Evolutionary conservation across 441 rosid genomes (phyloP), one percentile per base, ranked within the genome.

Genomic region (Gossypium davidsonii): DNA sequence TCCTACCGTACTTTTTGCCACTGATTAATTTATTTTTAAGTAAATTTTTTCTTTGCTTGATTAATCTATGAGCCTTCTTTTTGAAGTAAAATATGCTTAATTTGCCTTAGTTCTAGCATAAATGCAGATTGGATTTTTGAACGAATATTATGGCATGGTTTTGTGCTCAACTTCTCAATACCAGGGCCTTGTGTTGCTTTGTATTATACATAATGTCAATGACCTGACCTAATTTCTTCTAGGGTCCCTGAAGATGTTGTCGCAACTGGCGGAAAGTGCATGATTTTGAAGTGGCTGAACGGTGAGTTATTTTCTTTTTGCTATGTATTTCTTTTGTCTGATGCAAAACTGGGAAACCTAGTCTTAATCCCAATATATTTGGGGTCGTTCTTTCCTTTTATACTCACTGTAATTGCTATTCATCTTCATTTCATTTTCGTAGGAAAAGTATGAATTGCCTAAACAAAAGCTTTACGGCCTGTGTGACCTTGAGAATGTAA

Each of bases 211-310:
- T 21, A 66, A 48, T 44, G 37, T 23, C 12, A 52, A 28, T 70
- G 52, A 56, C 17, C 52, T 66, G 53, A 21, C 42, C 20, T 0
- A 28, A 9, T 63, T 72, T 44, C 56, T 67, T 60, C 48, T 53
- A 91, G 98, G 97, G 98, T 92, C 68, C 97, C 97, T 25, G 97
- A 92, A 79, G 98, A 94, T 83, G 88, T 89, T 72, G 92, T 89
- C 18, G 92, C 97, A 3, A 94, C 92, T 56, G 98, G 97, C 63
- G 97, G 98, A 26, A 94, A 91, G 88, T 94, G 98, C 78, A 82
- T 68, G 79, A 81, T 94, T 76, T 81, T 83, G 71, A 94, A 83
- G 87, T 94, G 97, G 99, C 89, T 94, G 37, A 86, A 92, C 67
- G 98, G 98, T 91, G 67, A 78, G 56, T 62, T 66, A 17, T 48